Evolutionary conservation across 768 basidiomycete genomes (phyloP), one percentile per base, ranked within the genome.

Genomic region (Termitomyces sp.): DNA sequence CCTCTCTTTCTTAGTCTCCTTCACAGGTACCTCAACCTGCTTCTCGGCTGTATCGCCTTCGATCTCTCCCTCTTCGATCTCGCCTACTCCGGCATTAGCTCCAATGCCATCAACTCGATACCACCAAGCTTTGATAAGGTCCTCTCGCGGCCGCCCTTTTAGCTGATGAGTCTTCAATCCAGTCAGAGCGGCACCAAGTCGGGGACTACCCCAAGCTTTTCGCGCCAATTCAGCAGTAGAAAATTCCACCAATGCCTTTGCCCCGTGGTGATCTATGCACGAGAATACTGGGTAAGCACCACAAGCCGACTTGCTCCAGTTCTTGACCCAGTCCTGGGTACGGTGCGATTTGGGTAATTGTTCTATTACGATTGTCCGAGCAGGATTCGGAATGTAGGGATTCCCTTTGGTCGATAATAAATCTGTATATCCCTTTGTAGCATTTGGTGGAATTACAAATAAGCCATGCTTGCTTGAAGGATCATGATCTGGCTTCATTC

Each of bases 311-410:
- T 70, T 72, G 55, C 72, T 70, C 81, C 83, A 84, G 20, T 60
- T 64, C 41, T 71, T 70, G 35, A 79, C 68, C 62, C 74, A 83
- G 24, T 73, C 71, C 4, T 61, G 62, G 5, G 70, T 74, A 46
- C 82, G 78, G 61, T 76, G 72, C 3, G 72, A 65, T 58, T 80
- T 81, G 1, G 83, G 83, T 5, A 86, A 68, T 53, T 78, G 76
- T 60, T 84, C 82, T 69, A 86, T 76, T 26, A 86, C 79, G 30
- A 86, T 68, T 1, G 83, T 81, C 14, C 79, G 73, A 2, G 76
- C 70, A 5, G 78, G 78, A 60, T 78, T 77, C 43, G 82, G 81
- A 10, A 70, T 67, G 58, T 80, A 78, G 0, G 65, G 52, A 9
- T 61, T 63, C 28, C 54, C 48, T 68, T 58, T 52, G 63, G 55